Conservation (phyloP, 495 filamentous ascomycete genomes). For the Astrothelium subdiscretum region DNA sequence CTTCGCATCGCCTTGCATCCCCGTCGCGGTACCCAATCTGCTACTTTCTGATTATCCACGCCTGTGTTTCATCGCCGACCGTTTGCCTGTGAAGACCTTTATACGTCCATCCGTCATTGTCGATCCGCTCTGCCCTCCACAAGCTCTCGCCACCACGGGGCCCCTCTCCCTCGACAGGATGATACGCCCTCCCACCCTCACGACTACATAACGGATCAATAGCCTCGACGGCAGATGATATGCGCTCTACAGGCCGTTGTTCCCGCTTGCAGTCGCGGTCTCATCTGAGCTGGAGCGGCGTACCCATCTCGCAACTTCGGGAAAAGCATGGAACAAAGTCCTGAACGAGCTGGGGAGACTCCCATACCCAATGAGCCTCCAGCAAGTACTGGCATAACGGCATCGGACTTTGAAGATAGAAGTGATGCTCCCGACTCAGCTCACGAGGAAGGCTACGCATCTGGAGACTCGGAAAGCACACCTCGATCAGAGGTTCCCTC, state of each 20-base stretch:
- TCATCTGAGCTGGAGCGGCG: not conserved
- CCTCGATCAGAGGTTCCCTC: constrained; percentile 21
- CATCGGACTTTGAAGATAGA: not conserved
- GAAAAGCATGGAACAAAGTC: not conserved
- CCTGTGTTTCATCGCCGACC: not conserved
- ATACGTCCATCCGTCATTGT: not conserved
- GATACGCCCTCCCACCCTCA: not conserved
- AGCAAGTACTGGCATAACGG: too few relatives aligned
- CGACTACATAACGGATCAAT: not conserved
- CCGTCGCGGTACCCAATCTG: not conserved
- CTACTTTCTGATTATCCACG: not conserved
- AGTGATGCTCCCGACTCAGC: not conserved
- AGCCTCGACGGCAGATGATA: not conserved
- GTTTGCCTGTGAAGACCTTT: not conserved
- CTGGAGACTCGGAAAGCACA: constrained; percentile 17
- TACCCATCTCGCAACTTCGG: not conserved
- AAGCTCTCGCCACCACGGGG: not conserved
- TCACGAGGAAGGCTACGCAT: not conserved
- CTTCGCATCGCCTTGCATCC: not conserved
- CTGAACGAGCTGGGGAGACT: not conserved
- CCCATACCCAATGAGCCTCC: too few relatives aligned
- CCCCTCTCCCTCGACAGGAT: not conserved
- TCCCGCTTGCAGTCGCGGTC: not conserved
- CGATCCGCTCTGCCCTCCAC: not conserved
- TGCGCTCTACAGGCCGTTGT: not conserved